phyloP scores from a whole-genome alignment of 2,329 filamentous ascomycete species.

The Emergomyces orientalis region DNA sequence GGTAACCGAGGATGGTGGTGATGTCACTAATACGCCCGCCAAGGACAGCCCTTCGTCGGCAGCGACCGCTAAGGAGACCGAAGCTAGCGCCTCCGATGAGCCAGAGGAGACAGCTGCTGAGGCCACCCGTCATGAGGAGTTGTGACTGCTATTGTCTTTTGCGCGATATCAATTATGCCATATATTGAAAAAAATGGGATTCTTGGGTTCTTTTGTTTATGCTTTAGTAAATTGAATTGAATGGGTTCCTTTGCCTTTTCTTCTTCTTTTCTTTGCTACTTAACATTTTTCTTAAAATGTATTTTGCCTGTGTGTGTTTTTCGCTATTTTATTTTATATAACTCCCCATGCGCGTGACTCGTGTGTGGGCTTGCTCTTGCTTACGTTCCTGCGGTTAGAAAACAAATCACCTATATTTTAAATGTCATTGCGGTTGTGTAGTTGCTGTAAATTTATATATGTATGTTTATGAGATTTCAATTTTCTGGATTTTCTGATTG shows the following conservation, averaged over 20 bases:
- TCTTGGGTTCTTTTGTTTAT: neutral
- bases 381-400: neutral
- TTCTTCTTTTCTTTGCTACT: neutral
- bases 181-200: neutral
- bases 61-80: slow-evolving; percentile 10
- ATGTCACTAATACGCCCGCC: slow-evolving; percentile 19
- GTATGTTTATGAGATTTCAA: too few species aligned
- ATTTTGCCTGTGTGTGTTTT: neutral
- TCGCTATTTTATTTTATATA: neutral
- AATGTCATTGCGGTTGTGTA: too few species aligned
- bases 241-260: neutral
- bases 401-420: too few species aligned
- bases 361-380: neutral
- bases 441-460: too few species aligned
- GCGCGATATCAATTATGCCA: neutral
- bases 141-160: slow-evolving; percentile 22
- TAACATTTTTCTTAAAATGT: neutral
- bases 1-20: slow-evolving; percentile 38
- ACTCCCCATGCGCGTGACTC: neutral
- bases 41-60: slow-evolving; percentile 21
- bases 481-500: too few species aligned
- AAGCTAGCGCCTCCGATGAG: slow-evolving; percentile 6
- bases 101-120: slow-evolving; percentile 19
- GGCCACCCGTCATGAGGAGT: slow-evolving; percentile 30
- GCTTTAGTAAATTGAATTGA: neutral